Conservation (phyloP, 2,329 filamentous ascomycete genomes). For the Raffaelea deltoideospora region DNA sequence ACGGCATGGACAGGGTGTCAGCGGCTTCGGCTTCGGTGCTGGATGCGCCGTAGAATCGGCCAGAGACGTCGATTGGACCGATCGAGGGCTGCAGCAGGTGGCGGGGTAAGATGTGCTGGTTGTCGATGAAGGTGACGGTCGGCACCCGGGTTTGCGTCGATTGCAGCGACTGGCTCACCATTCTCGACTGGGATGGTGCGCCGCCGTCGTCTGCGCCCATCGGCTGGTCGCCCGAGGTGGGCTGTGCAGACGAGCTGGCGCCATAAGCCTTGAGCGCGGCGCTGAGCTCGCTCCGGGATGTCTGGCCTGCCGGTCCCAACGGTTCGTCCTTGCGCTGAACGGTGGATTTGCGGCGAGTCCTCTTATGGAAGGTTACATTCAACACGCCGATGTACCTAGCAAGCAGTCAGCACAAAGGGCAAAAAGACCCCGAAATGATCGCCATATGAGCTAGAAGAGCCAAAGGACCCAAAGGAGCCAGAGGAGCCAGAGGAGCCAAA, state of each 20-base stretch:
- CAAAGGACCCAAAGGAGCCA: background rate
- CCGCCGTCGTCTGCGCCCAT: background rate
- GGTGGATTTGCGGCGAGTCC: conserved; percentile 48
- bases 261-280: conserved; percentile 6
- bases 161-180: conserved; percentile 63
- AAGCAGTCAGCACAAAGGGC: background rate
- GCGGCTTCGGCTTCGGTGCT: too few relatives aligned
- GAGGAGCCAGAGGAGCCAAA: too few relatives aligned
- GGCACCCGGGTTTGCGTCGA: conserved; percentile 52
- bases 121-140: conserved; percentile 87
- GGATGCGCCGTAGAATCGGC: too few relatives aligned
- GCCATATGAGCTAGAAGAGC: too few relatives aligned
- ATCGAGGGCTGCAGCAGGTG: conserved; percentile 55
- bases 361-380: conserved; percentile 89
- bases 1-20: too few relatives aligned
- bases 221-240: conserved; percentile 3
- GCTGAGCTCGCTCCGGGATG: conserved; percentile 13
- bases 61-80: background rate
- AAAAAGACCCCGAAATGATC: too few relatives aligned
- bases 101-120: conserved; percentile 80
- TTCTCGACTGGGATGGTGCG: conserved; percentile 19
- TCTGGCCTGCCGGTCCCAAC: conserved; percentile 17
- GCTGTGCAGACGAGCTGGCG: background rate
- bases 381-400: conserved; percentile 93
- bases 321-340: conserved; percentile 35